Base-by-base conservation (phyloP, 352 stramenopile genomes). In the Phytopythium aichiense region DNA sequence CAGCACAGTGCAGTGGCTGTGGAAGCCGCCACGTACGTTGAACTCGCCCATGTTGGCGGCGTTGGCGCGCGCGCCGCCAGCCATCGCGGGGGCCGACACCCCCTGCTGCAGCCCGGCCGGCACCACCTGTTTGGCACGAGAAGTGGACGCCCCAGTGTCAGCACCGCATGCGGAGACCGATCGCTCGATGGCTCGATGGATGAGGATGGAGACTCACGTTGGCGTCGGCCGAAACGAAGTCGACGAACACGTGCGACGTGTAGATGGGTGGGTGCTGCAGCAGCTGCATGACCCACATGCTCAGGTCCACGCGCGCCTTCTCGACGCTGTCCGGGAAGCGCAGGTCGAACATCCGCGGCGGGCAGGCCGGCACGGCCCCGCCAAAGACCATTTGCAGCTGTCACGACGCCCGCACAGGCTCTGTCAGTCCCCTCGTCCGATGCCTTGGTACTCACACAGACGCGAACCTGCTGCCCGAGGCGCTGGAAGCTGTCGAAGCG, bases 211-310 rank as follows among this genome's bases (percentile, higher is more conserved):
- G 22, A 59, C 80, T 54, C 60, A 89, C 77, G 31, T 94, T 94
- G 66, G 85, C 85, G 49, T 94, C 85, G 23, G 71, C 71, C 58
- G 76, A 91, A 49, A 92, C 72, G 65, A 94, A 94, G 53, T 94
- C 82, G 43, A 92, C 69, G 60, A 94, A 92, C 6, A 89, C 79
- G 58, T 91, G 85, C 52, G 82, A 94, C 70, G 89, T 81, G 64
- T 82, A 88, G 61, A 94, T 81, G n/a, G 85, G 77, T 52, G 81
- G 68, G 67, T 94, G 81, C 57, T 88, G 80, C 53, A 92, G 67
- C 15, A 94, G 69, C 64, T 92, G 84, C 73, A 89, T 83, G 43
- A 94, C 70, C 85, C 85, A 94, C 73, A 91, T 88, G 30, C 71
- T 82, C 58, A 94, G 61, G 37, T 92, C 85, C 48, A 84, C 72